Conservation (phyloP, 2,329 filamentous ascomycete genomes). For the Microcera coccophila region DNA sequence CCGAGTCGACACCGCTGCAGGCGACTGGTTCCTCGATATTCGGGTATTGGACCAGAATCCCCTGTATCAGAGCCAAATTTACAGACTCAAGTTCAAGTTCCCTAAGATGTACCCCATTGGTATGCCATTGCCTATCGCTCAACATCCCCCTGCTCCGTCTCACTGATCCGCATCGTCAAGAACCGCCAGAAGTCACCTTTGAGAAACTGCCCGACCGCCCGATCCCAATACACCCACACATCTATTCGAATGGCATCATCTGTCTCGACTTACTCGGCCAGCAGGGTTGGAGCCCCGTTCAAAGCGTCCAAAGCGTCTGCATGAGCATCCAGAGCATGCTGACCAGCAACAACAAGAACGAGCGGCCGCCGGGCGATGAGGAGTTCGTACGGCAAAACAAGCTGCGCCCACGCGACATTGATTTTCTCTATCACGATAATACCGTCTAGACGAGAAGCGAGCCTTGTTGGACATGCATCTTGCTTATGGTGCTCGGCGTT, state of each 20-base stretch:
- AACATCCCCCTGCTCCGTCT: neutral
- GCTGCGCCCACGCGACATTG: constrained; percentile 78
- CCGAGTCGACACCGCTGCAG: constrained; percentile 68
- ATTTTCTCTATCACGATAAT: constrained; percentile 92
- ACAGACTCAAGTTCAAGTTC: constrained; percentile 85
- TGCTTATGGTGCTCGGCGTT: constrained; percentile 1
- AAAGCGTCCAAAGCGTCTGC: constrained; percentile 94
- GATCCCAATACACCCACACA: constrained; percentile 93
- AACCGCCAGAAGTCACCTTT: constrained; percentile 93
- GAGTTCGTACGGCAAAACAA: constrained; percentile 82
- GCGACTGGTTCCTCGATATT: constrained; percentile 89
- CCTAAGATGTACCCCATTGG: constrained; percentile 83
- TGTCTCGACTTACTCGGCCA: constrained; percentile 87
- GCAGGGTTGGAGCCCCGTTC: constrained; percentile 92
- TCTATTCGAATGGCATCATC: constrained; percentile 98
- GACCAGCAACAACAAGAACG: constrained; percentile 87
- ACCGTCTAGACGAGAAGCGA: constrained; percentile 50
- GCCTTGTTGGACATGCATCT: neutral
- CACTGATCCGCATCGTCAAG: constrained; percentile 43
- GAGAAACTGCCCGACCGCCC: constrained; percentile 59
- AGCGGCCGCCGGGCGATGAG: constrained; percentile 84
- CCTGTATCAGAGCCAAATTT: constrained; percentile 75
- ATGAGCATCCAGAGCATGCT: constrained; percentile 98
- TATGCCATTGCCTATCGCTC: constrained; percentile 37
- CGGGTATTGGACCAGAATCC: constrained; percentile 86